Conservation (phyloP, 2,329 filamentous ascomycete species). For the Phyllosticta citribraziliensis region DNA sequence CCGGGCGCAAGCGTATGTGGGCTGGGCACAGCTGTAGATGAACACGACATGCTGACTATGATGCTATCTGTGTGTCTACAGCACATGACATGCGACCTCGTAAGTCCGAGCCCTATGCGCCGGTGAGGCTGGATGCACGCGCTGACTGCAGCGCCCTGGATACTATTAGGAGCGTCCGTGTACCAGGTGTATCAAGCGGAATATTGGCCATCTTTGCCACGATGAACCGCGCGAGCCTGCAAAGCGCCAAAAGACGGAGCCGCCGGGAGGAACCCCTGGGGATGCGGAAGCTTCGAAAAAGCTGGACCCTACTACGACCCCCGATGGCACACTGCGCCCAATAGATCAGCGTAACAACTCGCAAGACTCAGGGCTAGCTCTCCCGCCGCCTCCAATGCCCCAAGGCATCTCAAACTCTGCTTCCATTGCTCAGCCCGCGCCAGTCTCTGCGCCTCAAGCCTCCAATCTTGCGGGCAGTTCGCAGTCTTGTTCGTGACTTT, state of each 20-base stretch:
- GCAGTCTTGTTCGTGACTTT: slow-evolving; percentile 60
- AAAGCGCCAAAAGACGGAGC: slow-evolving; percentile 62
- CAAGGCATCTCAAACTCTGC: slow-evolving; percentile 34
- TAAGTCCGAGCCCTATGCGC: slow-evolving; percentile 19
- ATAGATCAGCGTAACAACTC: slow-evolving; percentile 21
- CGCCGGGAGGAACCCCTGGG: slow-evolving; percentile 26
- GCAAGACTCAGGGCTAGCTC: slow-evolving; percentile 29
- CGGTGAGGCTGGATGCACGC: slow-evolving; percentile 14
- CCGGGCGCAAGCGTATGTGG: not conserved
- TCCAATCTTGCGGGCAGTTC: slow-evolving; percentile 53
- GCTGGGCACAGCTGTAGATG: slow-evolving; percentile 5
- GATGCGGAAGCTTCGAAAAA: slow-evolving; percentile 19
- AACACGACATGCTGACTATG: slow-evolving; percentile 24
- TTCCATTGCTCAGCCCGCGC: slow-evolving; percentile 62
- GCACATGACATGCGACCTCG: slow-evolving; percentile 47
- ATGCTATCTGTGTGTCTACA: slow-evolving; percentile 17
- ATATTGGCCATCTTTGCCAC: slow-evolving; percentile 96
- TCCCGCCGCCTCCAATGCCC: slow-evolving; percentile 26
- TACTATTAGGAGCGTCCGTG: slow-evolving; percentile 74
- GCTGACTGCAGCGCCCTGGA: slow-evolving; percentile 24
- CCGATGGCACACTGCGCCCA: slow-evolving; percentile 16
- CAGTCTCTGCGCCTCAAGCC: slow-evolving; percentile 57
- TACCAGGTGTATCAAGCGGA: slow-evolving; percentile 94
- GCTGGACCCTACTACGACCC: slow-evolving; percentile 18
- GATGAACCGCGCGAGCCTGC: slow-evolving; percentile 84